Percentiles rank a stretch among this genome's conserved stretches.
Conservation (phyloP, 1,284 basidiomycete species). For the Xerocomus minutiporus region DNA sequence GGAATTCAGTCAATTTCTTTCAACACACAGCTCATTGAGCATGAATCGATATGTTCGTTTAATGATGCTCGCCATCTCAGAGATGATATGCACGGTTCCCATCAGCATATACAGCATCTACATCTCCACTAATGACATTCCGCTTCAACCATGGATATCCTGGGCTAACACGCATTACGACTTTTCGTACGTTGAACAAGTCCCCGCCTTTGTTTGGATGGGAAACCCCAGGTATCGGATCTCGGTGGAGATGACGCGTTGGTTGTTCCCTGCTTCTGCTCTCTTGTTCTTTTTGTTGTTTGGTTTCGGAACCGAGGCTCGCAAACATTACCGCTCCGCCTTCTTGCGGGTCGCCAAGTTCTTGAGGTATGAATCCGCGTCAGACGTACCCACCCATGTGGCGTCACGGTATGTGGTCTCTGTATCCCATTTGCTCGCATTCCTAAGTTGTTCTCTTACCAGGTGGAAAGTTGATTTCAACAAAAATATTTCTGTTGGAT, state of each 20-base stretch:
- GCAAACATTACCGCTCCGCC: slow-evolving; percentile 29
- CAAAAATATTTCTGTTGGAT: slow-evolving; percentile 17
- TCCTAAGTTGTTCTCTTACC: neutral
- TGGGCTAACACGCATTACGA: slow-evolving; percentile 41
- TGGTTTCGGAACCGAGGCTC: slow-evolving; percentile 39
- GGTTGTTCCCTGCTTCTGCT: slow-evolving; percentile 35
- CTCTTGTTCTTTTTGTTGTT: slow-evolving; percentile 44
- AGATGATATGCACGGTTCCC: slow-evolving; percentile 38
- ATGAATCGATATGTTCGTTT: slow-evolving; percentile 50
- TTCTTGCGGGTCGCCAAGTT: slow-evolving; percentile 9
- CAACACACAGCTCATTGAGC: slow-evolving; percentile 35
- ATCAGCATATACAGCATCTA: slow-evolving; percentile 35
- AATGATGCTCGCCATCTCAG: slow-evolving; percentile 44
- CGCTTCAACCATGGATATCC: slow-evolving; percentile 37
- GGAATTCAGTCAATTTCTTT: slow-evolving; percentile 26
- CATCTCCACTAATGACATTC: slow-evolving; percentile 30
- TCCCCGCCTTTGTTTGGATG: slow-evolving; percentile 26
- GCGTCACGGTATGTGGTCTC: slow-evolving; percentile 15
- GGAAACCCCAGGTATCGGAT: slow-evolving; percentile 15
- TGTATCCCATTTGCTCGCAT: neutral
- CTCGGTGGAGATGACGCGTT: slow-evolving; percentile 31
- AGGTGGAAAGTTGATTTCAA: slow-evolving; percentile 12
- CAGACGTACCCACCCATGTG: slow-evolving; percentile 1
- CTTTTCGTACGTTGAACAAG: slow-evolving; percentile 36
- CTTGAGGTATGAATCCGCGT: slow-evolving; percentile 16